Evolutionary conservation across 1,284 basidiomycete species (phyloP), one percentile per base, ranked within the genome.

Genomic region (Fomitiporia mediterranea): DNA sequence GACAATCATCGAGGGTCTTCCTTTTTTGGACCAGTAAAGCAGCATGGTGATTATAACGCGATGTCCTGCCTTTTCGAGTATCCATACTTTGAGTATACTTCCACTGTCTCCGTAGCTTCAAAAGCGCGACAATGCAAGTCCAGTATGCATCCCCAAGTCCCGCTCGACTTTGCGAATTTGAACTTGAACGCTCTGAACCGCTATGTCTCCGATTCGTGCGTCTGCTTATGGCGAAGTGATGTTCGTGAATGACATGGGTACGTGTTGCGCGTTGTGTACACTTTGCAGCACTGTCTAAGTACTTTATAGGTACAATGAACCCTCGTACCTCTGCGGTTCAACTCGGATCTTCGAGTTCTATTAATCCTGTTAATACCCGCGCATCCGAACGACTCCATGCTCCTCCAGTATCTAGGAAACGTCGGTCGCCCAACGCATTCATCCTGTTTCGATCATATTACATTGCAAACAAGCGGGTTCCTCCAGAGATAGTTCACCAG

Each of bases 351-450:
- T n/a, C n/a, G n/a, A n/a, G n/a, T n/a, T n/a, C n/a, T n/a, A n/a
- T n/a, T n/a, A n/a, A n/a, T n/a, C n/a, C n/a, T n/a, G n/a, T n/a
- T 59, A 53, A 21, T 42, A 42, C 39, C 8, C 13, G 13, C 17
- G 39, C 5, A 19, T 13, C 11, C 39, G 39, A 3, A 11, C 39
- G 9, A 17, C 13, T 21, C 9, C 39, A 19, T 6, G 11, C 23
- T 27, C n/a, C 17, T 2, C n/a, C 30, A 7, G 11, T 34, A 3
- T 15, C 48, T 17, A 54, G 25, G 28, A 43, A 28, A 25, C 28
- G 28, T 13, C 27, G 34, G 25, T n/a, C 52, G 13, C 40, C 52
- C 11, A 54, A 54, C 23, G 52, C 52, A n/a, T 54, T 54, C 52
- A 54, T 54, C n/a, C 40, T 54, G 5, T 54, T 44, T 28, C 42